Conservation (phyloP, 148 eudicot species). For the Cornus florida region DNA sequence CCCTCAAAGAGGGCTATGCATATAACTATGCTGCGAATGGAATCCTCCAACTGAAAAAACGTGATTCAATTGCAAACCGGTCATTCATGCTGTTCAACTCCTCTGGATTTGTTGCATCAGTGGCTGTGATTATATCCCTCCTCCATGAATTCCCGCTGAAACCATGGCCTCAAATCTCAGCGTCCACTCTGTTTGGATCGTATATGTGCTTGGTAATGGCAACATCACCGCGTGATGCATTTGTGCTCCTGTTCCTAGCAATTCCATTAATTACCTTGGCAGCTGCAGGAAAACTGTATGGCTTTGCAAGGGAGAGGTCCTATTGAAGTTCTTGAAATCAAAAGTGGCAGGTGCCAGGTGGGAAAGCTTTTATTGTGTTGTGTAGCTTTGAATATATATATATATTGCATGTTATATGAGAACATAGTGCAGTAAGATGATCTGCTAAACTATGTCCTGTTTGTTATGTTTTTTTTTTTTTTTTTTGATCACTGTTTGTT, state of each 20-base stretch:
- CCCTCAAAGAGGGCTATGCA: not conserved
- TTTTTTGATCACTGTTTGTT: no score
- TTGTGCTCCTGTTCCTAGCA: not conserved
- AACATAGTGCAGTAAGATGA: no score
- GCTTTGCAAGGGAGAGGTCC: not conserved
- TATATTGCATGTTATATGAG: no score
- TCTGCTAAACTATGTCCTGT: no score
- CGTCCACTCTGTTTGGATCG: not conserved
- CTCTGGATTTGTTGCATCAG: not conserved
- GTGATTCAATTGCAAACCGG: not conserved
- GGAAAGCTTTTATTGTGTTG: no score
- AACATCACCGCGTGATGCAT: not conserved
- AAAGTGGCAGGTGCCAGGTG: no score
- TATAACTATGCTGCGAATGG: not conserved
- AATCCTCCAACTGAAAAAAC: not conserved
- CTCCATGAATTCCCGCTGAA: constrained; percentile 3
- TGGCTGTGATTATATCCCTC: not conserved
- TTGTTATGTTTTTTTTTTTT: no score
- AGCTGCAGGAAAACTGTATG: not conserved
- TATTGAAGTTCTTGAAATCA: no score
- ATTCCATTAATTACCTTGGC: not conserved
- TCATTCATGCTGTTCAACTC: not conserved
- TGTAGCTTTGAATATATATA: no score
- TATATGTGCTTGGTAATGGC: constrained; percentile 5
- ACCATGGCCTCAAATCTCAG: constrained; percentile 7